Conservation (phyloP, 495 filamentous ascomycete species). For the Neurospora sp. region DNA sequence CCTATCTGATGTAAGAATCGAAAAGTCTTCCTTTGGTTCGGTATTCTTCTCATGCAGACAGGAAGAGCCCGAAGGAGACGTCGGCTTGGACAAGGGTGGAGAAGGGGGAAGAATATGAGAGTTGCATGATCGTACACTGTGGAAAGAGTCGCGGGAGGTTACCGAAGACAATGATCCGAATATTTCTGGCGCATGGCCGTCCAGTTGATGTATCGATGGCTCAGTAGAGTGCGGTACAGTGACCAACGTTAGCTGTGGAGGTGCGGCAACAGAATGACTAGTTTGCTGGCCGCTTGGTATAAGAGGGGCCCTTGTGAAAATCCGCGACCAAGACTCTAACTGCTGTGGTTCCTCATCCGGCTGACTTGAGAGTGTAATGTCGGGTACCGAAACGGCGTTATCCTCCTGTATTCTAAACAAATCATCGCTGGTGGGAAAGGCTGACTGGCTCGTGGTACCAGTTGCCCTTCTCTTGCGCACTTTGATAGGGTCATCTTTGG, state of each 20-base stretch:
- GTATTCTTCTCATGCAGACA: conserved; percentile 22
- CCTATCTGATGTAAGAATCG: conserved; percentile 28
- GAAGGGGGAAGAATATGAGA: conserved; percentile 41
- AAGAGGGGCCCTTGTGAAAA: neutral
- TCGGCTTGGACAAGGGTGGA: conserved; percentile 31
- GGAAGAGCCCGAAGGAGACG: conserved; percentile 29
- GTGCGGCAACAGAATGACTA: conserved; percentile 25
- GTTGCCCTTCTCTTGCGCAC: neutral
- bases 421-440: neutral
- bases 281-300: conserved; percentile 17
- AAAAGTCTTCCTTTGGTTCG: conserved; percentile 1
- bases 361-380: neutral
- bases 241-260: conserved; percentile 23
- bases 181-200: conserved; percentile 4
- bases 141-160: conserved; percentile 35
- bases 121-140: conserved; percentile 49
- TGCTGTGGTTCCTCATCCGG: neutral
- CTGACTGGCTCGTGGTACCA: neutral
- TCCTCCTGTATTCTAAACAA: neutral
- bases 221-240: conserved; percentile 22
- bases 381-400: neutral
- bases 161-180: conserved; percentile 17
- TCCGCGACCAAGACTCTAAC: neutral
- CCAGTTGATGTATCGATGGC: neutral
- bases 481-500: conserved; percentile 1